Conservation (phyloP, 2,329 filamentous ascomycete genomes). For the Alternaria sp. region DNA sequence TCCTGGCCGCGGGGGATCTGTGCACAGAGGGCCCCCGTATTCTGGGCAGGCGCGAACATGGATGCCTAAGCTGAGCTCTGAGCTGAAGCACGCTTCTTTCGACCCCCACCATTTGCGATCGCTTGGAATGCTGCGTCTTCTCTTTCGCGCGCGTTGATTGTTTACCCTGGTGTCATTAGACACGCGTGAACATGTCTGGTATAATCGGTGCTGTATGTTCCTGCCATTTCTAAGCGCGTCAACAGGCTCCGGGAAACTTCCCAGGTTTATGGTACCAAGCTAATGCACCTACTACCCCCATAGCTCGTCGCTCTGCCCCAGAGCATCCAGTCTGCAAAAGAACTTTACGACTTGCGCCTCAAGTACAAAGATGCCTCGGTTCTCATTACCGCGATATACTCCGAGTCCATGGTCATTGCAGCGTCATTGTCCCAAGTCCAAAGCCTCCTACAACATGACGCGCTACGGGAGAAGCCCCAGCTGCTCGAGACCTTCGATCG, state of each 20-base stretch:
- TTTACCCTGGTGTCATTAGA: not conserved
- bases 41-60: not conserved
- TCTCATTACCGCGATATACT: conserved; percentile 42
- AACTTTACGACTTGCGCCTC: conserved; percentile 37
- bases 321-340: conserved; percentile 38
- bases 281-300: not conserved
- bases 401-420: conserved; percentile 43
- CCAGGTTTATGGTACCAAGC: not conserved
- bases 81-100: not conserved
- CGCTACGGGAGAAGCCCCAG: conserved; percentile 36
- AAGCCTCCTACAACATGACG: conserved; percentile 33
- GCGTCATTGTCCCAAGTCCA: conserved; percentile 43
- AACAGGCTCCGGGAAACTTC: not conserved
- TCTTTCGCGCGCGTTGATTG: not conserved
- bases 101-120: not conserved
- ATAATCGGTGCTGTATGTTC: conserved; percentile 12
- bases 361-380: conserved; percentile 40
- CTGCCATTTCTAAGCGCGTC: not conserved
- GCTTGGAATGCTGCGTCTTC: not conserved
- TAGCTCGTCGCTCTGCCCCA: conserved; percentile 32
- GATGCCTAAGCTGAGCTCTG: not conserved
- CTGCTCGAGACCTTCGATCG: conserved; percentile 40
- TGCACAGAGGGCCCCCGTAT: conserved; percentile 2
- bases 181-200: conserved; percentile 11
- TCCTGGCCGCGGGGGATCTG: conserved; percentile 9